Evolutionary conservation across 257 asterid genomes (phyloP), one percentile per base, ranked within the genome.

Genomic region (Capsicum rhomboideum): DNA sequence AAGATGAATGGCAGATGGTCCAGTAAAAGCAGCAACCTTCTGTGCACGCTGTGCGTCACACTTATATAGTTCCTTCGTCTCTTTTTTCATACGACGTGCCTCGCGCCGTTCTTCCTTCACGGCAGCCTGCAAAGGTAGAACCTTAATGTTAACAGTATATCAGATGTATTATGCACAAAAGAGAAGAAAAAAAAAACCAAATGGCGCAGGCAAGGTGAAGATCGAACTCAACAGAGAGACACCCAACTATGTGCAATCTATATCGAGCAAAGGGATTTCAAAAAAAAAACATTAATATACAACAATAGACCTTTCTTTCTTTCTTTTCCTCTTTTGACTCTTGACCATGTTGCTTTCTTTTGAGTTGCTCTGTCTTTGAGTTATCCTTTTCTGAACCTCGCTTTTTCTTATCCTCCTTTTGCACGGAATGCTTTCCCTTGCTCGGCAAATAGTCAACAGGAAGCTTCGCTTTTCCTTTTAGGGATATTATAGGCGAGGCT

Each of bases 271-370:
- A 14, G 21, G 1, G 12, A 74, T 46, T 74, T 21, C 80, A 74
- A 46, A 46, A 8, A 72, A 26, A 31, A 8, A 50, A 31, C 14
- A 37, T 67, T 46, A 58, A 49, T 46, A 74, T 74, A 78, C 44
- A 84, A 29, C 18, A 14, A 82, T 55, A 78, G 17, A 95, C 99
- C 99, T 94, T 97, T 80, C 98, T 88, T 88, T 92, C 97, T 87
- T 93, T 97, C 97, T 94, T 97, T 86, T 97, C 99, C 90, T 97
- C 99, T 92, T 93, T 97, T 2, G 98, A 67, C 91, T 97, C 99
- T 86, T 87, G 91, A 69, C 91, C 86, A 12, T 90, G 94, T 53
- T 88, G 93, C 89, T 94, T 94, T 89, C 87, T 90, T 86, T 85
- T 88, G 26, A 21, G 89, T 53, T 82, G 83, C 72, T 91, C 99